Percentiles rank a stretch among this genome's conserved stretches.
These are phyloP conservation scores for Penicillium decumbens DNA, from an alignment of 2,329 filamentous ascomycete species.

Conservation along the genomic window DNA sequence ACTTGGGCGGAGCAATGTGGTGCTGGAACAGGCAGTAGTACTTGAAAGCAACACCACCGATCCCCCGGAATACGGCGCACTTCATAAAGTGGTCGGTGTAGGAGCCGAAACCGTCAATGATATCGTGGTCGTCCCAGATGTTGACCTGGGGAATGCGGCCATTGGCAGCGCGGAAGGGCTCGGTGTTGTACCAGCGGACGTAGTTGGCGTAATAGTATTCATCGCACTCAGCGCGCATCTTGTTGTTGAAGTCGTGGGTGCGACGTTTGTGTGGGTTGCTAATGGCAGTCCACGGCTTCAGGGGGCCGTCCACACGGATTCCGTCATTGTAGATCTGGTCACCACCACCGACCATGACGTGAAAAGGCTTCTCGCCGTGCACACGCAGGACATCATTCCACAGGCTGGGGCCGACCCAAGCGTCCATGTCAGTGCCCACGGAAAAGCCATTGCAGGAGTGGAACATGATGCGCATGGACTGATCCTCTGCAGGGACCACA, in stretches of 20 bases:
- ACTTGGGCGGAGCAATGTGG: slow-evolving; percentile 76
- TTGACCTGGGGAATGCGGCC: slow-evolving; percentile 61
- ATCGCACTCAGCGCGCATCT: slow-evolving; percentile 56
- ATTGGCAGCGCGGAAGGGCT: slow-evolving; percentile 57
- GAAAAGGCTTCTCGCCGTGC: slow-evolving; percentile 57
- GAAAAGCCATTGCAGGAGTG: slow-evolving; percentile 67
- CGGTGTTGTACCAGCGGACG: slow-evolving; percentile 63
- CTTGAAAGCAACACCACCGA: slow-evolving; percentile 56
- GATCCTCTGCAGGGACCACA: slow-evolving; percentile 54
- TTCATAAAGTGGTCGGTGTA: slow-evolving; percentile 65
- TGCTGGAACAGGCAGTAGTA: slow-evolving; percentile 66
- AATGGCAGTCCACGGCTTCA: slow-evolving; percentile 63
- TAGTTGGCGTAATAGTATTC: slow-evolving; percentile 61
- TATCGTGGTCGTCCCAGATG: slow-evolving; percentile 63
- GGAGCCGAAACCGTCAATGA: slow-evolving; percentile 63
- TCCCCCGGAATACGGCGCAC: slow-evolving; percentile 60
- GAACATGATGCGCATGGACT: slow-evolving; percentile 67
- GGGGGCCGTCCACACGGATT: slow-evolving; percentile 76
- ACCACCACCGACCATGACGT: slow-evolving; percentile 78
- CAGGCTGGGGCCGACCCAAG: slow-evolving; percentile 57
- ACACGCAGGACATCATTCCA: slow-evolving; percentile 62
- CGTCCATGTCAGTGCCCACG: slow-evolving; percentile 60
- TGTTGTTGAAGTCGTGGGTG: slow-evolving; percentile 61
- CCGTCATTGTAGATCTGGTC: slow-evolving; percentile 79
- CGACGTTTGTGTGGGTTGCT: slow-evolving; percentile 57